Evolutionary conservation across 352 stramenopile species (phyloP), one percentile per base, ranked within the genome.

Genomic region (Phytophthora pisi): DNA sequence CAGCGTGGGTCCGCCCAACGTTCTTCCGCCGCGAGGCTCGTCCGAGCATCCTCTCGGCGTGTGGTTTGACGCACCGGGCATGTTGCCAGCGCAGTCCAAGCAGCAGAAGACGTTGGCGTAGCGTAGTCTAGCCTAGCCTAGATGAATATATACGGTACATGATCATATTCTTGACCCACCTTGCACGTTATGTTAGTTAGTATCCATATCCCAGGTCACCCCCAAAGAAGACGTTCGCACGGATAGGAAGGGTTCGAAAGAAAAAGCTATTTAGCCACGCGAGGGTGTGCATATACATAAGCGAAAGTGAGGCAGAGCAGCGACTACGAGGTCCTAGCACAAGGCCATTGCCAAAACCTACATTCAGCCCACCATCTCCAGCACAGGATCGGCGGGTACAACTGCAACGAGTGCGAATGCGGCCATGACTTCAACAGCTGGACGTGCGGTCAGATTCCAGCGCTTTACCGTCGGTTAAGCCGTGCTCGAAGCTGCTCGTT

Each of bases 401-500:
- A 49, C 9, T 30, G 30, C 34, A 54, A 38, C 28, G 16, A 61
- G 36, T 5, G 42, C 55, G 45, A 64, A 53, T 45, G 23, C 3
- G 51, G 47, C 11, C 11, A 2, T 46, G 18, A 34, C 52, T 58
- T 40, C 31, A n/a, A 31, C 36, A 45, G 56, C 31, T 31, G 2
- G 20, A 9, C 42, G 4, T 11, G 23, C 50, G 16, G 53, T 47
- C 50, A 30, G 18, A 20, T 51, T 59, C 28, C 42, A 57, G 59
- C 24, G 16, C 50, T 63, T 34, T 79, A 79, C 57, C 68, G 68
- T 64, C 68, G 64, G 10, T 51, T 70, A 5, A 79, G 64, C 57
- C 74, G 72, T 24, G 68, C 68, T 7, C 79, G 80, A 6, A 96
- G 74, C 61, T 86, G 78, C 56, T 91, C 81, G 56, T 96, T 96